Evolutionary conservation across 208 protist species (phyloP).

Genomic region (Blechomonas ayalai): DNA sequence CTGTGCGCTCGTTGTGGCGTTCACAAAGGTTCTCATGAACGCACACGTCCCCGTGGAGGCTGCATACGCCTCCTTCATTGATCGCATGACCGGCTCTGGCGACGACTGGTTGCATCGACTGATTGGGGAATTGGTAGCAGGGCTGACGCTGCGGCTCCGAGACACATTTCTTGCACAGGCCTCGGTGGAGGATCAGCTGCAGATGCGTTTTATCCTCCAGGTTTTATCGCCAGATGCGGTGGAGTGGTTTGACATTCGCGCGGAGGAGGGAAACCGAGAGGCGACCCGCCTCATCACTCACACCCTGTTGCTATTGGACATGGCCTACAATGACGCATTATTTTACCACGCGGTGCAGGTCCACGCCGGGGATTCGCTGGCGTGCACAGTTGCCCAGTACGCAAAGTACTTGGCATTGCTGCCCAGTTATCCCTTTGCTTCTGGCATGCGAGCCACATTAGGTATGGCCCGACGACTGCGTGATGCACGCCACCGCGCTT

Average conservation of each 20-base stretch:
- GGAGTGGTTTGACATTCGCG: conserved; percentile 40
- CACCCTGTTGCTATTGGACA: conserved; percentile 46
- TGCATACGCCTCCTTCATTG: conserved; percentile 25
- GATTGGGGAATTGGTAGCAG: conserved; percentile 21
- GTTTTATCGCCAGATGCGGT: conserved; percentile 24
- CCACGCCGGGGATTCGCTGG: conserved; percentile 29
- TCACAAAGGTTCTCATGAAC: conserved; percentile 58
- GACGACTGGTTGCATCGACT: conserved; percentile 49
- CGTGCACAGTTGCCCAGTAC: conserved; percentile 31
- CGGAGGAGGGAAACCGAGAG: conserved; percentile 24
- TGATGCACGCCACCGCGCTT: conserved; percentile 34
- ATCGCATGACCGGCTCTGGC: conserved; percentile 26
- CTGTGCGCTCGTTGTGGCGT: conserved; percentile 52
- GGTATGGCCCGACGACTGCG: conserved; percentile 49
- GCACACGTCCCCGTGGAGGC: conserved; percentile 13
- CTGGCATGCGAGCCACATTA: conserved; percentile 32
- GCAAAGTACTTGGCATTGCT: conserved; percentile 42
- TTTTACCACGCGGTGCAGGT: conserved; percentile 43
- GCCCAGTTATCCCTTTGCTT: conserved; percentile 32
- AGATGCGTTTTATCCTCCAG: conserved; percentile 75
- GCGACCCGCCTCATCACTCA: conserved; percentile 52
- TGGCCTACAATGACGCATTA: conserved; percentile 52
- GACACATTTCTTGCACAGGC: conserved; percentile 23
- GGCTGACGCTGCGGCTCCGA: conserved; percentile 33
- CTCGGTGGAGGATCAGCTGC: conserved; percentile 50